These are phyloP conservation scores for Pharus latifolius DNA, from an alignment of 176 grass and related monocot genomes.

Conservation along the genomic window DNA sequence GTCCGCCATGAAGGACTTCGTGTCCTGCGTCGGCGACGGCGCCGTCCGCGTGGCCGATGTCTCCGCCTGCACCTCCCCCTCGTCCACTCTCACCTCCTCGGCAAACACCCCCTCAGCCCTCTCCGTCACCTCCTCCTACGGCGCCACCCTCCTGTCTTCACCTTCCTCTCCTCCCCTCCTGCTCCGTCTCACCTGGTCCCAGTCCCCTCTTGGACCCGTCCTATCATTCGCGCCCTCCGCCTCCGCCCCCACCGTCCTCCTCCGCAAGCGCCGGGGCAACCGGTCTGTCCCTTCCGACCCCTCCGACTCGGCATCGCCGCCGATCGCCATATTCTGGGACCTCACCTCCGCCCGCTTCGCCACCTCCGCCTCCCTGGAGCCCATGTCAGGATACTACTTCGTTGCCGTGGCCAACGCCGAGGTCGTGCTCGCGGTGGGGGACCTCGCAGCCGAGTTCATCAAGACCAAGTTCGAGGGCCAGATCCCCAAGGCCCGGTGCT, in stretches of 20 bases:
- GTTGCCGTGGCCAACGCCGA: slow-evolving; percentile 51
- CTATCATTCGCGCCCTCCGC: slow-evolving; percentile 33
- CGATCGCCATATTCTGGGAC: slow-evolving; percentile 76
- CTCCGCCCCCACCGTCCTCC: slow-evolving; percentile 13
- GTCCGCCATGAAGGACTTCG: slow-evolving; percentile 25
- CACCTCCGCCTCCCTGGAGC: slow-evolving; percentile 30
- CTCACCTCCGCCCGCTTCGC: slow-evolving; percentile 41
- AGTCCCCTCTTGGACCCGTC: slow-evolving; percentile 3
- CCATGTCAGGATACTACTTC: slow-evolving; percentile 53
- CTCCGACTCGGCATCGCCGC: background rate
- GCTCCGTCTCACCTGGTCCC: slow-evolving; percentile 49
- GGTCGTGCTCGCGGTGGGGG: slow-evolving; percentile 62
- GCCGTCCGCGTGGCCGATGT: slow-evolving; percentile 22
- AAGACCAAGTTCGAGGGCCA: slow-evolving; percentile 49
- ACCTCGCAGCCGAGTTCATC: slow-evolving; percentile 46
- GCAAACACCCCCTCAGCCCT: slow-evolving; percentile 9
- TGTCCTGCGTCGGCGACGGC: slow-evolving; percentile 46
- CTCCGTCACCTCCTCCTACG: slow-evolving; percentile 44
- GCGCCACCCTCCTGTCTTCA: background rate
- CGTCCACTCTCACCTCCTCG: background rate
- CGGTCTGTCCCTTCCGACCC: background rate
- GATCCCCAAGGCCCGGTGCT: slow-evolving; percentile 24
- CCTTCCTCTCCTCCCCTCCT: slow-evolving; percentile 16
- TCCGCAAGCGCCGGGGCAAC: slow-evolving; percentile 53
- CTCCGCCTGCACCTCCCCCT: background rate